phyloP scores from a whole-genome alignment of 1,284 basidiomycete species.

The Cutaneotrichosporon sp. region DNA sequence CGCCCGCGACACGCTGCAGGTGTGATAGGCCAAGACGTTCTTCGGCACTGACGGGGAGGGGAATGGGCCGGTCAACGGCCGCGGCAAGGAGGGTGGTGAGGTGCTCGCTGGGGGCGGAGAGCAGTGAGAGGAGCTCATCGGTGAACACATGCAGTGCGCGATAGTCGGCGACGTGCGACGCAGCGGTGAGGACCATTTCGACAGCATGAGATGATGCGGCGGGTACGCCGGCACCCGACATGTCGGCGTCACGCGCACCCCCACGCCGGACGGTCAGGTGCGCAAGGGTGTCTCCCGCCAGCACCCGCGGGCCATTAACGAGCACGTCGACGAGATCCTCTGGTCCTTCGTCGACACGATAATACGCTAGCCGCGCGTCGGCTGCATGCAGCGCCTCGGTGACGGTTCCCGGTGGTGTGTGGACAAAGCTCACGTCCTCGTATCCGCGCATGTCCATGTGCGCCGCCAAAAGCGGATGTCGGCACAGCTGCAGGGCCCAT shows the following conservation, averaged over 20 bases:
- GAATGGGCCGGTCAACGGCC: neutral
- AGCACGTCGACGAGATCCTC: slow-evolving; percentile 6
- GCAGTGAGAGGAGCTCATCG: slow-evolving; percentile 63
- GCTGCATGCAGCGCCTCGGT: slow-evolving; percentile 15
- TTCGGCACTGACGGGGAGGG: slow-evolving; percentile 21
- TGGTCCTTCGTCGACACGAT: neutral
- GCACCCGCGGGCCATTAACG: slow-evolving; percentile 43
- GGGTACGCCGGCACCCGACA: slow-evolving; percentile 42
- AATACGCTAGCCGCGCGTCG: slow-evolving; percentile 15
- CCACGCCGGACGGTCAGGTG: slow-evolving; percentile 54
- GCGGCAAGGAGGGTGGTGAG: slow-evolving; percentile 6
- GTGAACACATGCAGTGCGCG: slow-evolving; percentile 70
- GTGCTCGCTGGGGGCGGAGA: slow-evolving; percentile 38
- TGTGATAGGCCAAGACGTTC: slow-evolving; percentile 13
- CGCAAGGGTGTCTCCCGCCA: slow-evolving; percentile 60
- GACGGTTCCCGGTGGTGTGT: slow-evolving; percentile 27
- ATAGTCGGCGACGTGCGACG: slow-evolving; percentile 70
- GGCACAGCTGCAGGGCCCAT: slow-evolving; percentile 60
- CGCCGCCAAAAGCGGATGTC: slow-evolving; percentile 64
- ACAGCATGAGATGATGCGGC: neutral
- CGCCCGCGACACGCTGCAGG: neutral
- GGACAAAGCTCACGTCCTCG: slow-evolving; percentile 62
- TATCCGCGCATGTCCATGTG: slow-evolving; percentile 51
- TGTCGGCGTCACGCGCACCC: slow-evolving; percentile 33
- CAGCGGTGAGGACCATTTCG: slow-evolving; percentile 60